Conservation (phyloP, 805 yeast species). For the Maudiozyma bulderi region DNA sequence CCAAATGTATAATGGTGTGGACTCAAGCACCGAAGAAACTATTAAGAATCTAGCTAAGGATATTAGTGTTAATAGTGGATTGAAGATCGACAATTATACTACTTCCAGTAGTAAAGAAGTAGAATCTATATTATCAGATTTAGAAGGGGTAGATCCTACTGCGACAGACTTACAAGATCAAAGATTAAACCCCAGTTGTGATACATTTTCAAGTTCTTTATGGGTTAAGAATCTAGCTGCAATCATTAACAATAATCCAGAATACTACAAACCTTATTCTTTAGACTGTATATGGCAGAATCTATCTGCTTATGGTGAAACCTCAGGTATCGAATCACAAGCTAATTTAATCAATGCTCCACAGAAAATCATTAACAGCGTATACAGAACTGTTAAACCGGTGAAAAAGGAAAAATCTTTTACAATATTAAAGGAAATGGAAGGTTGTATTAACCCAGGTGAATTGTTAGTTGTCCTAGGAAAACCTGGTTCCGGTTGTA, state of each 20-base stretch:
- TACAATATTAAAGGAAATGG: constrained; percentile 43
- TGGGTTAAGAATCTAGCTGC: constrained; percentile 56
- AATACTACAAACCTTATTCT: constrained; percentile 46
- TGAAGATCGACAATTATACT: background rate
- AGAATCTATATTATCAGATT: constrained; percentile 1
- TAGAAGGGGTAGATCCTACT: constrained; percentile 13
- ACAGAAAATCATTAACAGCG: constrained; percentile 12
- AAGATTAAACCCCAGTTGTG: constrained; percentile 48
- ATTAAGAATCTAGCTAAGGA: constrained; percentile 33
- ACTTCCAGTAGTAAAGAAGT: background rate
- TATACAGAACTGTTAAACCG: constrained; percentile 8
- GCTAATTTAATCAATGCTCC: constrained; percentile 45
- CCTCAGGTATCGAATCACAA: constrained; percentile 56
- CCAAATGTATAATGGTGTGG: constrained; percentile 23
- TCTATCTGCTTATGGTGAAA: constrained; percentile 52
- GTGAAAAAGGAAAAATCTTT: constrained; percentile 25
- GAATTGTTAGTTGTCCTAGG: constrained; percentile 66
- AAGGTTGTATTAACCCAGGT: constrained; percentile 51
- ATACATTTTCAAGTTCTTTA: constrained; percentile 43
- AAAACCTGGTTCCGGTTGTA: constrained; percentile 69
- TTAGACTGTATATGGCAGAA: constrained; percentile 51
- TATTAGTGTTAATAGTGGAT: constrained; percentile 13
- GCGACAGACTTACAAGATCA: constrained; percentile 29
- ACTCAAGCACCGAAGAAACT: constrained; percentile 21
- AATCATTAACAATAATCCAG: constrained; percentile 45